Evolutionary conservation across 2,329 filamentous ascomycete genomes (phyloP).

Genomic region (Tolypocladium pustulatum): DNA sequence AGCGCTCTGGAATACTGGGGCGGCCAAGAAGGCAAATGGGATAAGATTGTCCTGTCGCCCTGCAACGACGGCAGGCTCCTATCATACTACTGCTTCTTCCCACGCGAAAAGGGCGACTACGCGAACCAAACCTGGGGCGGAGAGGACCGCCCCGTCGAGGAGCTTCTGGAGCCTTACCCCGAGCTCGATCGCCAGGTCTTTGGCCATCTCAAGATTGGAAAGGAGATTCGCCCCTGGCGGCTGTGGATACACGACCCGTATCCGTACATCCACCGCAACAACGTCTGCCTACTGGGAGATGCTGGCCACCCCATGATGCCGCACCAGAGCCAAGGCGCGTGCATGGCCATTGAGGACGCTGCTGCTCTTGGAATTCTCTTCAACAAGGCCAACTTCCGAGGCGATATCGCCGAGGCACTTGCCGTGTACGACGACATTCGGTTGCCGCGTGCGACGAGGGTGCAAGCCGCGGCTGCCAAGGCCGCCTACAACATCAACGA

Average conservation of each 20-base stretch:
- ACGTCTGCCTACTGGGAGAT: constrained; percentile 51
- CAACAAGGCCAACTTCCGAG: constrained; percentile 31
- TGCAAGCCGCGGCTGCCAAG: constrained; percentile 46
- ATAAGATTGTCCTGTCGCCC: constrained; percentile 62
- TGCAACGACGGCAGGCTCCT: constrained; percentile 56
- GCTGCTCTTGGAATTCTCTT: constrained; percentile 54
- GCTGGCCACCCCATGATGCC: constrained; percentile 60
- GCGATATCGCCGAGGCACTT: constrained; percentile 36
- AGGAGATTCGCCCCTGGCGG: constrained; percentile 55
- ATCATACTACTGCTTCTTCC: constrained; percentile 63
- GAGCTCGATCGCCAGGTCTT: constrained; percentile 48
- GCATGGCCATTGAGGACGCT: constrained; percentile 55
- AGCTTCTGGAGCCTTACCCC: constrained; percentile 50
- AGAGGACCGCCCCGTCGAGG: constrained; percentile 40
- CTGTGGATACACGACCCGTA: constrained; percentile 53
- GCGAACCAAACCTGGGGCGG: constrained; percentile 48
- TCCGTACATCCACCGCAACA: constrained; percentile 39
- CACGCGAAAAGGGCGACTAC: constrained; percentile 45
- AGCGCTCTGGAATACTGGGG: constrained; percentile 61
- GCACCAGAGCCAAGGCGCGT: constrained; percentile 55
- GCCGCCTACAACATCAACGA: constrained; percentile 53
- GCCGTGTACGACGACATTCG: constrained; percentile 41
- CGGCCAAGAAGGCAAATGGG: constrained; percentile 49
- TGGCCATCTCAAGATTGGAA: constrained; percentile 46
- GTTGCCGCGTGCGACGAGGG: constrained; percentile 41